Conservation (phyloP, 2,329 filamentous ascomycete genomes). For the Pyrenophora seminiperda region DNA sequence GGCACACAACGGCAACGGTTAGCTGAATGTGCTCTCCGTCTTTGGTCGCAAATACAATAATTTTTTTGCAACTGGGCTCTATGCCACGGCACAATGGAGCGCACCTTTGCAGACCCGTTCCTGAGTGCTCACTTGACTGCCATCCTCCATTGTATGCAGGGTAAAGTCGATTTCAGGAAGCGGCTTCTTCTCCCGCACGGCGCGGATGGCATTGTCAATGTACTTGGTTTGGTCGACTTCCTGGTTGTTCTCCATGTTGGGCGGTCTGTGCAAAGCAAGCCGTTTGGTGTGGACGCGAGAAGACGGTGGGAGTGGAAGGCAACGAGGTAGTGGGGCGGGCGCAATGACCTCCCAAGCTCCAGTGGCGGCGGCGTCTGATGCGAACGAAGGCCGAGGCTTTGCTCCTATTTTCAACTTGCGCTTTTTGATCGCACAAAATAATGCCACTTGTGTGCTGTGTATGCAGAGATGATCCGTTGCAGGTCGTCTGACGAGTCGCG, state of each 20-base stretch:
- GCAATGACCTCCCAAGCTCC: conserved; percentile 34
- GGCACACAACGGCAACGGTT: conserved; percentile 32
- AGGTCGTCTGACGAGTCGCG: conserved; percentile 38
- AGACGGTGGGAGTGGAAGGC: conserved; percentile 32
- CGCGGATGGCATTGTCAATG: conserved; percentile 87
- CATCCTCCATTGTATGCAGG: conserved; percentile 98
- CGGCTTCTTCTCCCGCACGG: conserved; percentile 92
- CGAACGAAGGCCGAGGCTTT: conserved; percentile 39
- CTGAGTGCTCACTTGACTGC: conserved; percentile 88
- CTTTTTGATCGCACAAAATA: conserved; percentile 19
- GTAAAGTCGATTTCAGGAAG: conserved; percentile 98
- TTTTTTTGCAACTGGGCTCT: neutral
- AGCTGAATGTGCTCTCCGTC: conserved; percentile 33
- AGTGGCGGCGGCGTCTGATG: conserved; percentile 42
- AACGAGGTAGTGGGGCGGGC: conserved; percentile 41
- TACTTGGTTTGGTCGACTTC: conserved; percentile 51
- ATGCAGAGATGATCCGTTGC: conserved; percentile 5
- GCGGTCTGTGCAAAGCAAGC: conserved; percentile 24
- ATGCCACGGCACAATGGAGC: conserved; percentile 15
- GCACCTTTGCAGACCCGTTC: conserved; percentile 98
- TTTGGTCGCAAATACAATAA: conserved; percentile 6
- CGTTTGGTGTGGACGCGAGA: conserved; percentile 31
- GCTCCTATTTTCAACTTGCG: conserved; percentile 20
- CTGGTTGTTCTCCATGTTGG: conserved; percentile 45
- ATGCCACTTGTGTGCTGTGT: conserved; percentile 9